Evolutionary conservation across 768 basidiomycete genomes (phyloP), one percentile per base, ranked within the genome.

Genomic region (Tulasnella sp.): DNA sequence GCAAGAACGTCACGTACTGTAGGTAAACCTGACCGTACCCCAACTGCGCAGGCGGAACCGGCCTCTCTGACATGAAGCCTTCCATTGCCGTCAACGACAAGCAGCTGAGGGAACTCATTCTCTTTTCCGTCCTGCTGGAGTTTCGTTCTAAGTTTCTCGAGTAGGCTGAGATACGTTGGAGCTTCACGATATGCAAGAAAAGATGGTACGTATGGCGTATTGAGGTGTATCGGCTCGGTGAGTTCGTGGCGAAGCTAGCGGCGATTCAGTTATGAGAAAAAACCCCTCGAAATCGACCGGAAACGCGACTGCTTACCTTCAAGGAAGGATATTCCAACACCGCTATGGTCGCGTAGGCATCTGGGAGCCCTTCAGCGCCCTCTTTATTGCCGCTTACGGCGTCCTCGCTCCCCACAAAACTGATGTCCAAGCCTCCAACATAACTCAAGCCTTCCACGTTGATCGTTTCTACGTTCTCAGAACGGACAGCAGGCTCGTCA

Each of bases 61-160:
- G 84, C 82, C 77, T 84, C 77, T 1, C 84, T 79, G 3, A 80
- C 79, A 62, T 85, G 84, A 48, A 82, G 78, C 16, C 84, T 39
- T 1, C 84, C 84, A 75, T 85, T 85, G 3, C 84, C 84, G 36
- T 85, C 84, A 0, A 84, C 82, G 21, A 85, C 73, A 19, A 84
- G 77, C 12, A 85, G 46, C 52, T 85, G 84, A 19, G 84, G 84
- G 16, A 82, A 81, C 19, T 80, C n/a, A 0, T 79, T 73, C 7
- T n/a, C 68, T 72, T 75, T 74, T 12, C 58, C 72, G 36, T 58
- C 58, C 19, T 52, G 72, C n/a, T 78, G 40, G 7, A 80, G 42
- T 40, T 72, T 34, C 8, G 56, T 3, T 12, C 82, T 80, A 27
- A 83, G 78, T 18, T 82, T 81, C 1, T 78, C 39, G 39, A 85